Conservation (phyloP, 2,329 filamentous ascomycete genomes). For the Cyphellophora attinorum region DNA sequence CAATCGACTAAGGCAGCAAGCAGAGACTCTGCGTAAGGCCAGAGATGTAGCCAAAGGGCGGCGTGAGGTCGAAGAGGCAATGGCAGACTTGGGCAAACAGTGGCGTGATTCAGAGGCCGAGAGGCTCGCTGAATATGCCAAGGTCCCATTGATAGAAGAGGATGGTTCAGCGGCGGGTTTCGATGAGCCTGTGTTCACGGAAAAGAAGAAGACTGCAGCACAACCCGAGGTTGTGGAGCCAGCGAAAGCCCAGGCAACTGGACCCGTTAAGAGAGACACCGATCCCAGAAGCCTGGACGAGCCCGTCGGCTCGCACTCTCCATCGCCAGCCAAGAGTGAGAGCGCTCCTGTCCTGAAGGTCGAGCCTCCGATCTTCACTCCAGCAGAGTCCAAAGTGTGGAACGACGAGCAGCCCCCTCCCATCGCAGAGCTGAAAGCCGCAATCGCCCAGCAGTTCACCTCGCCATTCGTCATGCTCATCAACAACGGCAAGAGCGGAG, state of each 20-base stretch:
- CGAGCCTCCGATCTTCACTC: slow-evolving; percentile 9
- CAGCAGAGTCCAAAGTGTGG: slow-evolving; percentile 9
- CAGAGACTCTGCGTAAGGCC: slow-evolving; percentile 7
- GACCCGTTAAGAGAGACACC: not conserved
- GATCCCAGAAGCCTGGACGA: not conserved
- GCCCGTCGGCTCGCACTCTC: not conserved
- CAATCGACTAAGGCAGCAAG: slow-evolving; percentile 8
- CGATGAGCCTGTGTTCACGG: not conserved
- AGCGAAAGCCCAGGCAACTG: not conserved
- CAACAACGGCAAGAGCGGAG: slow-evolving; percentile 6
- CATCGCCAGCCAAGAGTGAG: not conserved
- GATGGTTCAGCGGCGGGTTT: not conserved
- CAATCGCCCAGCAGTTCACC: slow-evolving; percentile 3
- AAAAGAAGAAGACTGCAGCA: not conserved
- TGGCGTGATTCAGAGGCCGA: slow-evolving; percentile 8
- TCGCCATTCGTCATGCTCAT: slow-evolving; percentile 13
- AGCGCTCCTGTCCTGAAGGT: not conserved
- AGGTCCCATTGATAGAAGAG: not conserved
- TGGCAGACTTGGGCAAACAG: slow-evolving; percentile 9
- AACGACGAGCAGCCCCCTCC: slow-evolving; percentile 15
- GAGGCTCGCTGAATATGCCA: not conserved
- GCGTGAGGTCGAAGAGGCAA: slow-evolving; percentile 8
- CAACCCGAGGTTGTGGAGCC: slow-evolving; percentile 1
- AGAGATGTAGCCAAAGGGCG: too few relatives aligned
- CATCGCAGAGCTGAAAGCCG: slow-evolving; percentile 2